phyloP scores from a whole-genome alignment of 169 alveolate species.

The Plasmodium billcollinsi region DNA sequence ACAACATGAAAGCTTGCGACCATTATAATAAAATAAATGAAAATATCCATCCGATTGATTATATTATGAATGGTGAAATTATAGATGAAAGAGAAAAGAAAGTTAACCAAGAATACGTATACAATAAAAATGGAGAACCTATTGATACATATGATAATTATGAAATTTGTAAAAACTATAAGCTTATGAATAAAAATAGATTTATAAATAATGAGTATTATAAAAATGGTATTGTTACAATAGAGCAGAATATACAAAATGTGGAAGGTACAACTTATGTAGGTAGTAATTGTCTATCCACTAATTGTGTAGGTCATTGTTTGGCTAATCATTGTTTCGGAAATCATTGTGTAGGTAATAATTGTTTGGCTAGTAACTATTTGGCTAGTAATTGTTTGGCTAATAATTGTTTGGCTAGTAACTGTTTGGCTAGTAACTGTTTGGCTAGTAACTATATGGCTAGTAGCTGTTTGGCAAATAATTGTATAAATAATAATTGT shows the following conservation, averaged over 20 bases:
- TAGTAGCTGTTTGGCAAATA: background rate
- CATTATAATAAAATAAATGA: slow-evolving; percentile 7
- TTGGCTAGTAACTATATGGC: too few species aligned
- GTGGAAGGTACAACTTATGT: background rate
- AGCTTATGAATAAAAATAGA: background rate
- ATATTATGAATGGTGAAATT: background rate
- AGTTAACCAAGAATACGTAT: background rate
- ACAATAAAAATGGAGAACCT: slow-evolving; percentile 16
- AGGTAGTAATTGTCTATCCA: too few species aligned
- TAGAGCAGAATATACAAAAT: slow-evolving; percentile 13
- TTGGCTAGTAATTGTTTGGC: too few species aligned
- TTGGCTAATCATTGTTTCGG: too few species aligned
- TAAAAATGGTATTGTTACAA: slow-evolving; percentile 8
- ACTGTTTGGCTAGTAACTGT: too few species aligned
- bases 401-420: too few species aligned
- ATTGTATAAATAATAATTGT: background rate
- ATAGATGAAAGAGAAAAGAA: background rate
- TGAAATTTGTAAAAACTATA: background rate
- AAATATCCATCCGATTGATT: slow-evolving; percentile 1
- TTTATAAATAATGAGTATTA: slow-evolving; percentile 9
- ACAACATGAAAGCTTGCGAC: background rate
- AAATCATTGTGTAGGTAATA: too few species aligned
- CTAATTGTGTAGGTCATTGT: too few species aligned
- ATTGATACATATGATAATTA: slow-evolving; percentile 1
- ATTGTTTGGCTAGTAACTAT: too few species aligned